These are phyloP conservation scores for Neurospora sp. DNA, from an alignment of 495 filamentous ascomycete genomes.

Conservation along the genomic window DNA sequence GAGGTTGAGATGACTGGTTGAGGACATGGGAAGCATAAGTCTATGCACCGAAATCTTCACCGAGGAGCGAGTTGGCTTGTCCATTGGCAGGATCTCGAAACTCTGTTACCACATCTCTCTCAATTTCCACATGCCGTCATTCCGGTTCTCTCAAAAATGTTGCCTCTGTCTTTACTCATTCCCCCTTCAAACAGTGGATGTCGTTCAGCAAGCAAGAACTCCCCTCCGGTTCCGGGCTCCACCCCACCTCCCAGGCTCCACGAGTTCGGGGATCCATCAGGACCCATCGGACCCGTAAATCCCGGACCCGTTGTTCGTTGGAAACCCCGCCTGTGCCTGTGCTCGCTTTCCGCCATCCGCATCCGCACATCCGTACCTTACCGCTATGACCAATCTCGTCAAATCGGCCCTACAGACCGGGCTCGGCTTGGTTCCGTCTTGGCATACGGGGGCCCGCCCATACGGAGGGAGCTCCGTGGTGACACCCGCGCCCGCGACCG, in stretches of 20 bases:
- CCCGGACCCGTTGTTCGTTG: background rate
- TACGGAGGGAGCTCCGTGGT: background rate
- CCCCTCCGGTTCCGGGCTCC: background rate
- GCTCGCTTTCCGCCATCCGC: background rate
- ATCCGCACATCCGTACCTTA: background rate
- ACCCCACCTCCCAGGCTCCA: background rate
- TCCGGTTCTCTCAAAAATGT: background rate
- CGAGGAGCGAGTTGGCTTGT: background rate
- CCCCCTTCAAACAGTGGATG: background rate
- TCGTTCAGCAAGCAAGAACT: background rate
- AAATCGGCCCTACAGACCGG: background rate
- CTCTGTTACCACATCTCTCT: background rate
- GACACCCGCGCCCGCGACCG: background rate
- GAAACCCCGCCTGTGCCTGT: background rate
- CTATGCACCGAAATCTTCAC: background rate
- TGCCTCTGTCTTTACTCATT: background rate
- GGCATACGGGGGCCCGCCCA: background rate
- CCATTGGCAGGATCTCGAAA: background rate
- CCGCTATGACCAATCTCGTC: background rate
- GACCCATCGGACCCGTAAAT: background rate
- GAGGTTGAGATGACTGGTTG: background rate
- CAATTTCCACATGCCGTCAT: background rate
- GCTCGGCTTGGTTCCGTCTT: background rate
- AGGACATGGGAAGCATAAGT: background rate
- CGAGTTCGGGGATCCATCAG: background rate